phyloP scores from a whole-genome alignment of 805 yeast species.

The Candida fluviatilis region DNA sequence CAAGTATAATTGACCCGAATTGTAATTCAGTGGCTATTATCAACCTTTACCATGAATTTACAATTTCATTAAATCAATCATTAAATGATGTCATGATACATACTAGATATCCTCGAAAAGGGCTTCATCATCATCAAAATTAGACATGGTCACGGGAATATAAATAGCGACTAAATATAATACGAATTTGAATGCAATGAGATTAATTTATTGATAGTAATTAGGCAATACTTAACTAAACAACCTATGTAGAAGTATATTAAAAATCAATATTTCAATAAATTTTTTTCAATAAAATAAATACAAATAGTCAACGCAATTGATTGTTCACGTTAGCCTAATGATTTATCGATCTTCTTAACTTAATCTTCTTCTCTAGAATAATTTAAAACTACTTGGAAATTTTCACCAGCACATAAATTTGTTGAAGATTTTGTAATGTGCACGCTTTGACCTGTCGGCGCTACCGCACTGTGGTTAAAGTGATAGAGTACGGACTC shows the following conservation, averaged over 20 bases:
- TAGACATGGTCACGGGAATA: constrained; percentile 19
- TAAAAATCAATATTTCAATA: no score
- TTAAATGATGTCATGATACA: constrained; percentile 1
- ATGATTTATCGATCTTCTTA: no score
- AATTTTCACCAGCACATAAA: no score
- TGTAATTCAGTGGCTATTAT: no score
- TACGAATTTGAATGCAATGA: neutral
- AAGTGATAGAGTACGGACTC: no score
- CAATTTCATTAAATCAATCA: neutral
- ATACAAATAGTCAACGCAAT: neutral
- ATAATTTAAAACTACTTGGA: no score
- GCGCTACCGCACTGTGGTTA: no score
- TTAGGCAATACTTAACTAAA: constrained; percentile 4
- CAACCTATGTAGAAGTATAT: constrained; percentile 5
- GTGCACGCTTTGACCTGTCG: no score
- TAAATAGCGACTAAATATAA: constrained; percentile 4
- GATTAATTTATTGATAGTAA: constrained; percentile 2
- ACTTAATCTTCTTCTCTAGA: no score
- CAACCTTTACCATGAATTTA: no score
- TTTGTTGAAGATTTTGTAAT: no score
- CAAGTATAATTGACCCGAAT: no score
- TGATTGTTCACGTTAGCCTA: neutral
- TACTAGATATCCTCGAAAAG: constrained; percentile 85
- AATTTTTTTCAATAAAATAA: neutral
- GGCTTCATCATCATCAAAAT: constrained; percentile 87